Base-by-base conservation (phyloP, 257 asterid species). In the Solanum sparsipilum region DNA sequence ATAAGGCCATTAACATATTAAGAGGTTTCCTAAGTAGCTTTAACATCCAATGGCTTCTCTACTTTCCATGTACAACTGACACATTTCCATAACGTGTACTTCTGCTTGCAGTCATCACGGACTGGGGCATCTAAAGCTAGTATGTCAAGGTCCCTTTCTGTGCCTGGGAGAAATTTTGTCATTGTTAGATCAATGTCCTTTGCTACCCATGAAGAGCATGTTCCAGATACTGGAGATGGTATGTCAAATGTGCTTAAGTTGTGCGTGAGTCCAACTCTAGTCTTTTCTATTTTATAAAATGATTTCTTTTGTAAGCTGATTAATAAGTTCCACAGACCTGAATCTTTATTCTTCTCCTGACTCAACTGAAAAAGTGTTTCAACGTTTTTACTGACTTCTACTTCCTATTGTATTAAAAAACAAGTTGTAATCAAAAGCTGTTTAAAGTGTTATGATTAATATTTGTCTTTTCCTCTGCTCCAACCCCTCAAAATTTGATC, bases 91-190 rank as follows among this genome's bases (percentile, higher is more conserved):
- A 20, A 46, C 29, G 7, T 29, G 41, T 29, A 27, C 35, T 74
- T 87, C 79, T 84, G 84, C 86, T 71, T 90, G 68, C 82, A 76
- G 83, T 87, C 90, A 29, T 71, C 44, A 41, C 96, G 94, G 98
- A 88, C 46, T 84, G 90, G 90, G 79, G 78, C 92, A 41, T 70
- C 95, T 86, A 89, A 89, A 81, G 90, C 90, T 89, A 63, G 93
- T 56, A 94, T 94, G 74, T 89, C 96, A n/a, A 95, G 99, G 93
- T 97, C 99, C 20, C 95, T 94, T 27, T 97, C 99, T 73, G 94
- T 93, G 68, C 98, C 98, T 9, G 95, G 94, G 89, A 93, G 92
- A 90, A 94, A 88, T 84, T 34, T 88, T 68, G 87, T 97, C 76
- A 96, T 97, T 67, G 94, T 97, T 70, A 93, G 99, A 91, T 94